Evolutionary conservation across 2,329 filamentous ascomycete species (phyloP), one percentile per base, ranked within the genome.

Genomic region (Penicillium capsulatum): DNA sequence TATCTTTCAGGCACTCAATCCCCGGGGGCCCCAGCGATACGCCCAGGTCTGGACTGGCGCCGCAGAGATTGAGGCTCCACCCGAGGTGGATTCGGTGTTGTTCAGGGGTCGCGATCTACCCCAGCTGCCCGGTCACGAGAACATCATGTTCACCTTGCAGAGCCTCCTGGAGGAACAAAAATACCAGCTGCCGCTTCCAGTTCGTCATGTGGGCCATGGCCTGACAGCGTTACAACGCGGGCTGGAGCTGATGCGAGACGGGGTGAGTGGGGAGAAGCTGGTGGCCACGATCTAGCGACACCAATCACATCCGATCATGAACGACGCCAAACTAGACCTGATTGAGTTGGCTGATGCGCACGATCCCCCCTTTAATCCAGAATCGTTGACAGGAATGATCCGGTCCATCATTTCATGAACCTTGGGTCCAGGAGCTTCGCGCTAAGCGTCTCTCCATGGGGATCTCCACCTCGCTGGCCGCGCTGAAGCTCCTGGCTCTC

Each of bases 181-280:
- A 24, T 63, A 57, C 27, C 51, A 53, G 41, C 13, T 61, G 20
- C 61, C 59, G 3, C 26, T 59, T 10, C 45, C 53, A 30, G 44
- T 63, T 8, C 45, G 55, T 15, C 37, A 53, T 15, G 56, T 63
- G 3, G 61, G 60, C 6, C 40, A 51, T 13, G 53, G 56, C 2
- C 34, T 61, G 7, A 42, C 54, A 7, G 40, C 26, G 3, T 45
- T 64, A 8, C 36, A 44, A 5, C 32, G 24, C 2, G 57, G 51
- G 8, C 36, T 50, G 20, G 40, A 45, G 7, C 36, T 65, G 28
- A 50, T 58, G 36, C 44, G 41, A 8, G 50, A 49, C 42, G 60
- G 56, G 3, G 57, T 61, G 0, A 64, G 59, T 31, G 57, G 59
- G 15, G 51, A 47, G 4, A 64, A 63, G 44, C 33, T 63, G 15